Evolutionary conservation across 345 rosid genomes (phyloP), one percentile per base, ranked within the genome.

Genomic region (Raphanus sativus): DNA sequence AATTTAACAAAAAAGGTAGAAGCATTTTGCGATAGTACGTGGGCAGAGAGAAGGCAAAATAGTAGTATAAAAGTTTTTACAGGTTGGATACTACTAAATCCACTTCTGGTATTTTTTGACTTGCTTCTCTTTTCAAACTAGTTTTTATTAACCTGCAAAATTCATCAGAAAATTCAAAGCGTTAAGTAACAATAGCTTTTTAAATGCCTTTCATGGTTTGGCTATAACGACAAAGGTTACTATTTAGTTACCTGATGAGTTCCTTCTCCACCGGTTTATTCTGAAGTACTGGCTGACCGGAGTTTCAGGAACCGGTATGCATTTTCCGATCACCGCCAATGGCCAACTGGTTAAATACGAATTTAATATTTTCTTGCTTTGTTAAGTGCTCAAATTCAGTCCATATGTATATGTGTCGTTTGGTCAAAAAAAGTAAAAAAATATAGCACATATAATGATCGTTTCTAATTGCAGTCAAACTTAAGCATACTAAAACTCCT

Each of bases 261-360:
- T 78, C 50, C 82, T 79, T 74, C 82, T 79, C 82, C 82, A 79
- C 67, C 78, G 75, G 75, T 63, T 73, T 63, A 79, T 73, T 40
- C 69, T 72, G 33, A 87, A 69, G 68, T 78, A 42, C 26, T 48
- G 64, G 69, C 82, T 74, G 1, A 84, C 36, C 0, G 95, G 92
- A 71, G 92, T 89, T 65, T 62, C 70, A 1, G 98, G 94, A 52
- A 94, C 94, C 2, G 92, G 97, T 55, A 94, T 79, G 30, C 81
- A 84, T 77, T 94, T 92, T 72, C 90, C 98, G n/a, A 86, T 60
- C 32, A 82, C 71, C 12, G 94, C 99, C 17, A 95, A 90, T 1
- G 98, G 99, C 99, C 99, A 95, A 75, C 99, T 95, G 83, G 56
- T 67, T 72, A 6, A 30, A 62, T 50, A n/a, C 13, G 34, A 32